Evolutionary conservation across 352 stramenopile species (phyloP), one percentile per base, ranked within the genome.

Genomic region (Pythium chondricola): DNA sequence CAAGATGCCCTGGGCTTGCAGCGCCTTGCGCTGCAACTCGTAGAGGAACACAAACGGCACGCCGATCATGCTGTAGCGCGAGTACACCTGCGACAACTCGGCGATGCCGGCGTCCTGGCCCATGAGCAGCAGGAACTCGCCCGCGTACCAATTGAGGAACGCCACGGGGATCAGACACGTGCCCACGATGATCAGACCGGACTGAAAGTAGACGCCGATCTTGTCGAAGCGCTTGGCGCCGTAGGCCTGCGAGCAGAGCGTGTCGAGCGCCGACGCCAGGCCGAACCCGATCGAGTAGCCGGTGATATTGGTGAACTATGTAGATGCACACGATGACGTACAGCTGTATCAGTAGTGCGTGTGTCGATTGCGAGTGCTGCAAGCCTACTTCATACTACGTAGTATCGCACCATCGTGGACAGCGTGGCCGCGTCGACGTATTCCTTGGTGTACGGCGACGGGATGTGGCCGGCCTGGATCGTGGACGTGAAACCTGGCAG

Each of bases 131-230:
- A 93, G 36, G 26, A 91, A 67, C 9, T 44, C 32, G 2, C 67
- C 67, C 5, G 72, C 58, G 66, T 88, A 60, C 58, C 61, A 84
- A 29, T 88, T 75, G 18, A 83, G 21, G 22, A 83, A 36, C 24
- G 62, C 60, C 33, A 86, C 63, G 11, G 73, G 51, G 6, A 76
- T n/a, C 14, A 84, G 48, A 9, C 66, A 68, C 2, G 69, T 44
- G 18, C 61, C 58, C 27, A 88, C 59, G 17, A 90, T 61, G 24
- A 84, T 48, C 0, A 85, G 37, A 3, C 64, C 71, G 0, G 72
- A 82, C 31, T 88, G 71, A 10, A 87, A 59, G 61, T 91, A 93
- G 9, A 82, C 70, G 8, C 79, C 82, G 44, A 93, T 85, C 48
- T 84, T 75, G 6, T 67, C 42, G 21, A 68, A 48, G 10, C 52